Conservation (phyloP, 1,139 yeast species). For the Geotrichum siamense region DNA sequence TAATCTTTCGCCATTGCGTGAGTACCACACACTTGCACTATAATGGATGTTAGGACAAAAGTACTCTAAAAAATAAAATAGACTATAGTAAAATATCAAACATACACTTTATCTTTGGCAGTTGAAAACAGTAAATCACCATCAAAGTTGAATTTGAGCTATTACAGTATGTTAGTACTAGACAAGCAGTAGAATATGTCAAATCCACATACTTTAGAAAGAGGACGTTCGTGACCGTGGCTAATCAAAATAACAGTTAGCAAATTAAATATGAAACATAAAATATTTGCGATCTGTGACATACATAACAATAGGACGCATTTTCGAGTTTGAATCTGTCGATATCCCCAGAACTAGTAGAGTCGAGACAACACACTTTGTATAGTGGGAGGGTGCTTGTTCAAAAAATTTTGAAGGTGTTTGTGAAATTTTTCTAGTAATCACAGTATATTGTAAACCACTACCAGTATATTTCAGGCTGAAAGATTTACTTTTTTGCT, state of each 20-base stretch:
- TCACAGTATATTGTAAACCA: conserved; percentile 7
- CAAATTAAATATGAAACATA: too few relatives aligned
- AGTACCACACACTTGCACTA: conserved; percentile 63
- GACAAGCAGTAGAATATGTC: conserved; percentile 54
- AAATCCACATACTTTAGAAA: conserved; percentile 20
- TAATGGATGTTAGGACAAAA: background rate
- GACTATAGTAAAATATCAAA: too few relatives aligned
- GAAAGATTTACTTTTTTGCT: background rate
- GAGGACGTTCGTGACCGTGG: conserved; percentile 37
- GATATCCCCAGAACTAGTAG: background rate
- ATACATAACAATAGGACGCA: conserved; percentile 29
- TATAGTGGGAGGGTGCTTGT: conserved; percentile 12
- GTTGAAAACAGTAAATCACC: conserved; percentile 92
- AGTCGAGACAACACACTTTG: too few relatives aligned
- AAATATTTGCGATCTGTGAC: too few relatives aligned
- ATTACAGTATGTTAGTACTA: conserved; percentile 42
- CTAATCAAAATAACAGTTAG: conserved; percentile 10
- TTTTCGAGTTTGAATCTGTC: conserved; percentile 35
- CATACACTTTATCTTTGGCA: conserved; percentile 68
- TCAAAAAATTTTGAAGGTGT: conserved; percentile 12
- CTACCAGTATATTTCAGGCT: conserved; percentile 5
- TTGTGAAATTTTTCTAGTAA: conserved; percentile 14
- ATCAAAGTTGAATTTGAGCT: conserved; percentile 88
- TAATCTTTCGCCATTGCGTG: conserved; percentile 92
- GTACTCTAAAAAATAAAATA: background rate